Evolutionary conservation across 1,139 yeast genomes (phyloP).

Genomic region (Blastobotrys capitulatus): DNA sequence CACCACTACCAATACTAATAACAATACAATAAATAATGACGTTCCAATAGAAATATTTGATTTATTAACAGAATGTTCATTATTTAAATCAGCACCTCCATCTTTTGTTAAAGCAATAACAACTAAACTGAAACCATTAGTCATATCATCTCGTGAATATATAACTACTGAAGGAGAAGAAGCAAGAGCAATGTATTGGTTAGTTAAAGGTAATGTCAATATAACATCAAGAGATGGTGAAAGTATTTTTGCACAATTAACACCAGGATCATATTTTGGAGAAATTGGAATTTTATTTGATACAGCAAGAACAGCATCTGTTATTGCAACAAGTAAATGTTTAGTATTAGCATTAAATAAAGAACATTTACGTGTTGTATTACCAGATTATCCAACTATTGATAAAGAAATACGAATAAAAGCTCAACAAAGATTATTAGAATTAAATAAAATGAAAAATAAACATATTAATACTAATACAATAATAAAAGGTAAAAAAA

Average conservation of each 20-base stretch:
- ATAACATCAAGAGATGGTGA: constrained; percentile 75
- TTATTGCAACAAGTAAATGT: constrained; percentile 63
- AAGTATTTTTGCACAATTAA: constrained; percentile 61
- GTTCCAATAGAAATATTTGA: constrained; percentile 40
- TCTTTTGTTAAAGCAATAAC: constrained; percentile 57
- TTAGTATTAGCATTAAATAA: constrained; percentile 63
- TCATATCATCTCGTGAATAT: constrained; percentile 60
- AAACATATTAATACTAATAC: background rate
- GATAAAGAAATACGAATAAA: constrained; percentile 70
- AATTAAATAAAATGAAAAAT: constrained; percentile 35
- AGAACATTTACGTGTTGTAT: constrained; percentile 44
- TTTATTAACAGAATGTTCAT: constrained; percentile 51
- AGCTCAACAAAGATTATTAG: constrained; percentile 68
- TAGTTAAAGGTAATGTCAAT: constrained; percentile 64
- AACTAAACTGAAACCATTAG: constrained; percentile 51
- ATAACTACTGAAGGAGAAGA: constrained; percentile 68
- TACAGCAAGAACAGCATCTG: constrained; percentile 74
- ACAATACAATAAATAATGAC: too few species aligned
- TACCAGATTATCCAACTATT: constrained; percentile 12
- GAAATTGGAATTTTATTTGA: constrained; percentile 73
- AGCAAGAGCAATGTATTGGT: constrained; percentile 78
- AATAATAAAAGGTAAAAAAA: background rate
- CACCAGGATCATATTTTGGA: constrained; percentile 68
- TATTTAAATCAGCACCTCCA: constrained; percentile 61
- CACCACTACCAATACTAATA: too few species aligned